Evolutionary conservation across 1,139 yeast genomes (phyloP), one percentile per base, ranked within the genome.

Genomic region (Geotrichum restrictum): DNA sequence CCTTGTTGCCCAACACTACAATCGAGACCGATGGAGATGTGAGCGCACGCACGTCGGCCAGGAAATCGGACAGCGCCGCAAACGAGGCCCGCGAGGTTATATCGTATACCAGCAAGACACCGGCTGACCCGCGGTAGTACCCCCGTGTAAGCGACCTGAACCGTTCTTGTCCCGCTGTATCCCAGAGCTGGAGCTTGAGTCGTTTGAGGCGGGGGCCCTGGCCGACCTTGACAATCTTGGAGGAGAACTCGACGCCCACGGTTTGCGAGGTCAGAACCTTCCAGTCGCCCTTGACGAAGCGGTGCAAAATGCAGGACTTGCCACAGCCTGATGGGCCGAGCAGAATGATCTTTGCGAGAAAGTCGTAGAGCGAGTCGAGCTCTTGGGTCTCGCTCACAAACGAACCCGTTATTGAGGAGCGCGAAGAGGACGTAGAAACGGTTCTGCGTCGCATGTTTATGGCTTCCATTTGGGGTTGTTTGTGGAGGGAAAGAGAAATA

Each of bases 141-240:
- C 87, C 82, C 14, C 93, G 83, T 49, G 88, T 83, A 54, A 84
- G 73, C 2, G 89, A 83, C 57, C 89, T 71, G 63, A 84, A 81
- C 59, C 91, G 67, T 64, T 85, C 94, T 68, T 85, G 91, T 8
- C 93, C 93, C 0, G 93, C 93, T 0, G 93, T 85, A 64, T 85
- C 93, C 93, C 93, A 85, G 24, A 67, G 57, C 58, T 43, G 77
- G 36, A 74, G 59, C 55, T 74, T 74, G 56, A 74, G 60, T 51
- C 68, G 64, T 32, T 66, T 60, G 45, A 61, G 55, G 27, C 56
- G 59, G n/a, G 58, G 52, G 14, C 64, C 65, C 34, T 66, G 68
- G 36, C 74, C 76, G 1, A 73, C 62, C 18, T 65, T 63, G 27
- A 76, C 66, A 3, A 74, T 64, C 54, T 74, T 74, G 18, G 78